phyloP scores from a whole-genome alignment of 2,329 filamentous ascomycete genomes.

The Diaporthe destruens region DNA sequence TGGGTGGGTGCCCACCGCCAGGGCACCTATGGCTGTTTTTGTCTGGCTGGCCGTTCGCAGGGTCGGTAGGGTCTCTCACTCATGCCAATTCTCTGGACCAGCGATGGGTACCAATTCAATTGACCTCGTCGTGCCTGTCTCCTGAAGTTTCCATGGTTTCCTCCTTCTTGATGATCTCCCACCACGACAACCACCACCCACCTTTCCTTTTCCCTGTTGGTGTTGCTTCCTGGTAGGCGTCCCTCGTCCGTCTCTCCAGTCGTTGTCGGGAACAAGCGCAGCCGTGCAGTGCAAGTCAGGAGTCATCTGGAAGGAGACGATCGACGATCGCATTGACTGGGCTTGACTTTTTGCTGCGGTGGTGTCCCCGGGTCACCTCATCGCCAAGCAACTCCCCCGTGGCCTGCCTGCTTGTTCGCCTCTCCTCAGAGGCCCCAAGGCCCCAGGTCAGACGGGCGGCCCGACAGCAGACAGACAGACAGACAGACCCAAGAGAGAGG shows the following conservation, averaged over 20 bases:
- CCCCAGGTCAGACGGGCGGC: conserved; percentile 21
- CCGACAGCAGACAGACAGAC: not conserved
- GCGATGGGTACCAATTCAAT: conserved; percentile 33
- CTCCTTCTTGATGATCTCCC: conserved; percentile 18
- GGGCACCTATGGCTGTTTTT: conserved; percentile 14
- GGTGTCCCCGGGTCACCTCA: conserved; percentile 30
- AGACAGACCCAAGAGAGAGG: not conserved
- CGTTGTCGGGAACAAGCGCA: conserved; percentile 20
- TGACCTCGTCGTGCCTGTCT: conserved; percentile 27
- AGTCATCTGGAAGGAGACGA: conserved; percentile 32
- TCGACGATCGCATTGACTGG: conserved; percentile 32
- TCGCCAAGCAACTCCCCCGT: conserved; percentile 28
- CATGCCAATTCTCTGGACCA: conserved; percentile 30
- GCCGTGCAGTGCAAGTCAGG: conserved; percentile 20
- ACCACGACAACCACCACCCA: conserved; percentile 21
- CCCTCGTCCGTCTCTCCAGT: conserved; percentile 22
- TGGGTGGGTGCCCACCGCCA: not conserved
- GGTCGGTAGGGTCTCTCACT: conserved; percentile 28
- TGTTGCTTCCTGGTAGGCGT: conserved; percentile 27
- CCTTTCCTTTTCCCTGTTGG: conserved; percentile 33
- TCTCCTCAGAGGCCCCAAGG: conserved; percentile 26
- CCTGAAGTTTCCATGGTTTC: conserved; percentile 25
- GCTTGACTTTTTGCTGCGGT: conserved; percentile 29
- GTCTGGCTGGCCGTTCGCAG: conserved; percentile 27
- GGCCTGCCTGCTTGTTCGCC: conserved; percentile 25